Conservation (phyloP, 2,329 filamentous ascomycete species). For the Ascochyta pisi region DNA sequence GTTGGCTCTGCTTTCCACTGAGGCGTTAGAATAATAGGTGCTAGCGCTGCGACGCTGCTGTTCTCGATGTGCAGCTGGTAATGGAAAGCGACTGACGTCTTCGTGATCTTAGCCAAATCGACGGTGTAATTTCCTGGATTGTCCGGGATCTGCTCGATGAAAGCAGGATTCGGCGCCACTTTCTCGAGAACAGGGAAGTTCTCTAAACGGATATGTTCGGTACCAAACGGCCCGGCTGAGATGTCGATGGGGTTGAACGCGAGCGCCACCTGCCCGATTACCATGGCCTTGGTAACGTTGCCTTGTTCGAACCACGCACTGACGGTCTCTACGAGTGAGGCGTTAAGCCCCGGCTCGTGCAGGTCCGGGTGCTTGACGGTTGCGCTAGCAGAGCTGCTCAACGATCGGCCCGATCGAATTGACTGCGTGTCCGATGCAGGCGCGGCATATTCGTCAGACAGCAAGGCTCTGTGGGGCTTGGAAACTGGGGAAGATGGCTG, state of each 20-base stretch:
- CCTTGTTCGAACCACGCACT: constrained; percentile 82
- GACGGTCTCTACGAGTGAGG: constrained; percentile 91
- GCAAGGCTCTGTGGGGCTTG: constrained; percentile 42
- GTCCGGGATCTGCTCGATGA: constrained; percentile 74
- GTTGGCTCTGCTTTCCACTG: constrained; percentile 84
- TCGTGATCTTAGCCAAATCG: constrained; percentile 72
- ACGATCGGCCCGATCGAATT: constrained; percentile 84
- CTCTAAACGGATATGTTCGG: constrained; percentile 78
- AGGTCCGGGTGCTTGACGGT: constrained; percentile 81
- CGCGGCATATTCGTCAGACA: constrained; percentile 61
- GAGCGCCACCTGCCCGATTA: constrained; percentile 89
- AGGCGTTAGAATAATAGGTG: constrained; percentile 75
- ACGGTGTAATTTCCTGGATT: constrained; percentile 82
- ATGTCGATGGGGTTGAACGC: constrained; percentile 72
- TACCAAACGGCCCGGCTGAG: constrained; percentile 49
- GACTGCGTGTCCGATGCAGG: constrained; percentile 83
- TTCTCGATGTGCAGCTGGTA: constrained; percentile 81
- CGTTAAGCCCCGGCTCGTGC: constrained; percentile 78
- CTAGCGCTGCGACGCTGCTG: constrained; percentile 62
- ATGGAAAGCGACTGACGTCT: constrained; percentile 84
- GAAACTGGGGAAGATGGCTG: constrained; percentile 47
- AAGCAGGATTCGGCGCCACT: constrained; percentile 91
- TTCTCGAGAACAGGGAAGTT: constrained; percentile 89
- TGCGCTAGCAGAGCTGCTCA: constrained; percentile 69
- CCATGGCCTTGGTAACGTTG: constrained; percentile 71